Evolutionary conservation across 2,329 filamentous ascomycete species (phyloP).

Genomic region (Fonsecaea monophora): DNA sequence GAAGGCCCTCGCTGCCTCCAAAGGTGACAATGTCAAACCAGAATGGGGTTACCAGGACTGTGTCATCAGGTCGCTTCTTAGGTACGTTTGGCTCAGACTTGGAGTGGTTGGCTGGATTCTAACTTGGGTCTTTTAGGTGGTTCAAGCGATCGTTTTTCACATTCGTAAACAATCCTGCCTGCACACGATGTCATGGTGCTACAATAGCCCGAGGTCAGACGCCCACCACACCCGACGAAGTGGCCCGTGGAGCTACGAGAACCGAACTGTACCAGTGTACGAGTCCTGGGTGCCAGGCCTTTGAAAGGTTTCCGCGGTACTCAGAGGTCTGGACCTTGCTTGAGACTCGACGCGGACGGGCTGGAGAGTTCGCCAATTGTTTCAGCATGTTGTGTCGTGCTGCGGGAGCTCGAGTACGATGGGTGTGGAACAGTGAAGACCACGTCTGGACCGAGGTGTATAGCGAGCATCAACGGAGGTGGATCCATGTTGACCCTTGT

Average conservation of each 20-base stretch:
- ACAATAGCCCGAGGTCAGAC: conserved; percentile 85
- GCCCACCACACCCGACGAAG: conserved; percentile 84
- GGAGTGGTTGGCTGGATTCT: conserved; percentile 18
- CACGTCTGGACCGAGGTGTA: conserved; percentile 98
- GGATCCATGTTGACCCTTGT: conserved; percentile 96
- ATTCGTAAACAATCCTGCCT: conserved; percentile 95
- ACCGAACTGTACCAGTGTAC: conserved; percentile 93
- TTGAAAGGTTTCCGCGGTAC: conserved; percentile 91
- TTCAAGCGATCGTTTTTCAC: conserved; percentile 95
- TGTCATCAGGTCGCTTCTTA: conserved; percentile 84
- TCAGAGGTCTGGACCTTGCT: conserved; percentile 93
- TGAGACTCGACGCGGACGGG: conserved; percentile 82
- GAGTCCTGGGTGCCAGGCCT: conserved; percentile 72
- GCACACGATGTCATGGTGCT: conserved; percentile 78
- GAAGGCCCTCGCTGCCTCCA: conserved; percentile 83
- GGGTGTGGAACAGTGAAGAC: conserved; percentile 98
- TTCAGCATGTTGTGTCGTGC: conserved; percentile 98
- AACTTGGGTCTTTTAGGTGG: conserved; percentile 67
- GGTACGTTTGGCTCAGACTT: conserved; percentile 59
- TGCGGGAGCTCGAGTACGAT: conserved; percentile 86
- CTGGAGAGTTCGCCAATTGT: conserved; percentile 97
- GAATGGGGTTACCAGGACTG: conserved; percentile 99
- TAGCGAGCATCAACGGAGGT: conserved; percentile 88
- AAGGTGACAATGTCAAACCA: conserved; percentile 78
- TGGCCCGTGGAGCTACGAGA: conserved; percentile 81